Base-by-base conservation (phyloP, 169 alveolate species). In the Eimeria maxima region DNA sequence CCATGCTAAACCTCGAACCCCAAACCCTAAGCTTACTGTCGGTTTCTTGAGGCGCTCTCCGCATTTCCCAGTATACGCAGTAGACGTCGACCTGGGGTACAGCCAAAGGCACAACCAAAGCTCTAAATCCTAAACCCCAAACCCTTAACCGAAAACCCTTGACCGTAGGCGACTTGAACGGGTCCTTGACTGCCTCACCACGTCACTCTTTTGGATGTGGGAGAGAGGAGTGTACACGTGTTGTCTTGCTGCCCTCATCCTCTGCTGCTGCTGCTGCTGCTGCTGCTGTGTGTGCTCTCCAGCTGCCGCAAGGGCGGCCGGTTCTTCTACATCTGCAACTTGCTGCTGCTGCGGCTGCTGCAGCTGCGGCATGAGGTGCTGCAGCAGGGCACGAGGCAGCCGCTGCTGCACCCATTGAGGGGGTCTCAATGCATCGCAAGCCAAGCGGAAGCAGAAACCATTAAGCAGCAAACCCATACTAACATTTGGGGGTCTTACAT, bases 181-280 rank as follows among this genome's bases (percentile, higher is more conserved):
- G 69, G 29, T 8, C 87, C 87, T 63, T 80, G 69, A 16, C 44
- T 33, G 65, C 11, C 90, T 80, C 29, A 80, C 90, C 20, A 80
- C 90, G 24, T 80, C 90, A 50, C 90, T 80, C 44, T 80, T 80
- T 33, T 80, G 90, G 14, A 80, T 80, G 69, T 80, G 90, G 11
- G 90, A 80, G 14, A 80, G 90, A 55, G 90, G 90, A 7, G 90
- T 80, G 71, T 80, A 80, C 7, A 80, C 55, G 22, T 80, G 90
- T 71, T 42, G 90, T 63, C 55, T 80, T 63, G 71, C 90, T 24
- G 90, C 60, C 71, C 90, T 29, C 69, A 47, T 6, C 71, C 69
- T 80, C 45, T 80, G 90, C 90, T 80, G 90, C 90, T 80, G 90
- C 90, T 80, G 90, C 71, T 80, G 90, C 71, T 80, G 90, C 67